Base-by-base conservation (phyloP, 2,329 filamentous ascomycete genomes). In the Fusarium algeriense region DNA sequence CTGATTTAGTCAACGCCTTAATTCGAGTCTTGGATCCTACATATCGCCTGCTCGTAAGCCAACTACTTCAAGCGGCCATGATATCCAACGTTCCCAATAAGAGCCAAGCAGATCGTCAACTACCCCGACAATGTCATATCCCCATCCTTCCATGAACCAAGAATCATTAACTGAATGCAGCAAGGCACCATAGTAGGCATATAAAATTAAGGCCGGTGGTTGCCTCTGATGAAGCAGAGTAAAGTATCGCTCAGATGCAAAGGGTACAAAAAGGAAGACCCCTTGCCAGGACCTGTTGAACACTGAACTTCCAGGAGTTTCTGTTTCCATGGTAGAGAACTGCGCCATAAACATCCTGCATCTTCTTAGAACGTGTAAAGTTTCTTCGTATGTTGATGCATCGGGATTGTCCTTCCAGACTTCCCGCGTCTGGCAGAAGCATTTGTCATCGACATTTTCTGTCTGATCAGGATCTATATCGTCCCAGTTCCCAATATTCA, bases 71-170 rank as follows among this genome's bases (percentile, higher is more conserved):
- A 65, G 34, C 12, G 62, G 62, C 62, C 62, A 65, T 20, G 50
- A 30, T 30, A 65, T 59, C 62, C 62, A 65, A 4, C n/a, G 15
- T 20, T 20, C 56, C 62, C 62, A 65, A 5, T 65, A 65, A 0
- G 62, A 45, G 3, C 60, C 62, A 12, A 65, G 14, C 9, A 65
- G 1, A 17, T 65, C 62, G 9, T 48, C 23, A 7, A 65, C 50
- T 10, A 65, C 38, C 3, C 34, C 62, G 0, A 65, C 62, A 8
- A 65, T 65, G 10, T 65, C 62, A 6, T 65, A 23, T 2, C 62
- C 62, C 62, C 62, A 65, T 10, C 62, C 62, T 7, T 65, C 50
- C 44, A 65, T 19, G 13, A 65, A 59, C 62, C 62, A 65, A 11
- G 38, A 59, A 9, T 45, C n/a, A 2, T 65, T 37, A 3, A 50